Percentiles rank a stretch among this genome's conserved stretches.
Conservation (phyloP, 1,284 basidiomycete genomes). For the Sanguinoderma infundibulare region DNA sequence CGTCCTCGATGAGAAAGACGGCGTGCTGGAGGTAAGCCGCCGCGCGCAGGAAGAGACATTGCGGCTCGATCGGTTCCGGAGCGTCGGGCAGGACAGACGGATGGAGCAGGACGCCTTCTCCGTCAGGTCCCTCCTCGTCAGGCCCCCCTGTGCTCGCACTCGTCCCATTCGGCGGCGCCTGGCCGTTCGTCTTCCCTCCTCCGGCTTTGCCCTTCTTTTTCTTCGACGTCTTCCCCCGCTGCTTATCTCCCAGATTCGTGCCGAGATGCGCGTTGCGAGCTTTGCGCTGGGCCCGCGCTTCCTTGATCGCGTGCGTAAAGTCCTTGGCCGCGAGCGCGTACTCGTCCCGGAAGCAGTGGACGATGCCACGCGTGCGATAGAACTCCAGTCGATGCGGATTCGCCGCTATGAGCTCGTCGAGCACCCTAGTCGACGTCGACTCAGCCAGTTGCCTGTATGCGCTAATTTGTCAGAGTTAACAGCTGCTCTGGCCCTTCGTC, state of each 20-base stretch:
- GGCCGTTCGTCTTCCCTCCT: conserved; percentile 56
- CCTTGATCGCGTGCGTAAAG: conserved; percentile 77
- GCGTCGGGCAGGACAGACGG: conserved; percentile 72
- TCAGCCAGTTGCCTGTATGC: conserved; percentile 75
- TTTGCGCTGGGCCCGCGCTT: conserved; percentile 71
- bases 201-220: conserved; percentile 47
- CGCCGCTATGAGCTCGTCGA: conserved; percentile 74
- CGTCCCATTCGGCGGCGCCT: conserved; percentile 67
- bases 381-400: conserved; percentile 79
- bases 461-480: not conserved
- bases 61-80: conserved; percentile 81
- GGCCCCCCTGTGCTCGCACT: conserved; percentile 42
- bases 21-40: conserved; percentile 80
- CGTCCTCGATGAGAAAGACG: conserved; percentile 69
- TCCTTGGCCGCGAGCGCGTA: conserved; percentile 72
- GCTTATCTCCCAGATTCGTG: conserved; percentile 41
- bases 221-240: conserved; percentile 54
- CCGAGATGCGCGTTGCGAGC: conserved; percentile 57
- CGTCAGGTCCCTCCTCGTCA: conserved; percentile 54
- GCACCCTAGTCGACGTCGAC: conserved; percentile 70
- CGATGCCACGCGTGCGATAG: conserved; percentile 81
- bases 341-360: conserved; percentile 85
- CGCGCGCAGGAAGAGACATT: conserved; percentile 80
- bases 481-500: not conserved
- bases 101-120: conserved; percentile 57